These are phyloP conservation scores for Phellopilus nigrolimitatus DNA, from an alignment of 1,284 basidiomycete genomes.

Conservation along the genomic window DNA sequence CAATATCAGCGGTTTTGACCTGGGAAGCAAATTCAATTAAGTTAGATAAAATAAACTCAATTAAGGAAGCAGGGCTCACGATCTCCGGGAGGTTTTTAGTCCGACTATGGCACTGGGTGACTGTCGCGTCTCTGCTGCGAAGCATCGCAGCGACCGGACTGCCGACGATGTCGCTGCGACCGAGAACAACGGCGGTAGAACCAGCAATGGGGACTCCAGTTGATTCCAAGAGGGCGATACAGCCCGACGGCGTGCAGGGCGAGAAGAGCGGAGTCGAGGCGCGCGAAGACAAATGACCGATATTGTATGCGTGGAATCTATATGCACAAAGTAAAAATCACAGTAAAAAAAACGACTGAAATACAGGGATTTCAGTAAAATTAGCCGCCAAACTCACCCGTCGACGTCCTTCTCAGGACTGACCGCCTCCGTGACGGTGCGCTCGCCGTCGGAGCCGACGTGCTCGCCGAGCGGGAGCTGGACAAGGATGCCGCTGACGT, in stretches of 20 bases:
- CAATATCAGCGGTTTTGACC: conserved; percentile 86
- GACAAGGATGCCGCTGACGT: conserved; percentile 88
- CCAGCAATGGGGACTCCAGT: conserved; percentile 76
- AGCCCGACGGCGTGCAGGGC: conserved; percentile 95
- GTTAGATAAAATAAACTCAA: conserved; percentile 12
- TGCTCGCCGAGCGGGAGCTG: conserved; percentile 95
- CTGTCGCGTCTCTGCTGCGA: conserved; percentile 88
- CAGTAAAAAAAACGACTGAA: conserved; percentile 13
- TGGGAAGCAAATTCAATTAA: conserved; percentile 29
- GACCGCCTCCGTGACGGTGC: conserved; percentile 91
- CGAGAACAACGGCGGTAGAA: conserved; percentile 87
- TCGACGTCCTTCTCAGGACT: conserved; percentile 96
- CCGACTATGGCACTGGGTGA: conserved; percentile 95
- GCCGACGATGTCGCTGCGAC: conserved; percentile 97
- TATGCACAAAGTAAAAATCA: conserved; percentile 12
- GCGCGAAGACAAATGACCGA: conserved; percentile 90
- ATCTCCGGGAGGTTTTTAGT: conserved; percentile 79
- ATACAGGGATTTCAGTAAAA: conserved; percentile 18
- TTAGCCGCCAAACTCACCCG: conserved; percentile 52
- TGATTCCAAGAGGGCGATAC: conserved; percentile 85
- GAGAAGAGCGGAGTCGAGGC: conserved; percentile 88
- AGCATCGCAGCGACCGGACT: conserved; percentile 92
- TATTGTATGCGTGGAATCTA: conserved; percentile 98
- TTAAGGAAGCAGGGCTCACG: conserved; percentile 39
- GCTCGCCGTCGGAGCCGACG: conserved; percentile 81